These are phyloP conservation scores for Linderniella brevidens DNA, from an alignment of 257 asterid genomes.

Conservation along the genomic window DNA sequence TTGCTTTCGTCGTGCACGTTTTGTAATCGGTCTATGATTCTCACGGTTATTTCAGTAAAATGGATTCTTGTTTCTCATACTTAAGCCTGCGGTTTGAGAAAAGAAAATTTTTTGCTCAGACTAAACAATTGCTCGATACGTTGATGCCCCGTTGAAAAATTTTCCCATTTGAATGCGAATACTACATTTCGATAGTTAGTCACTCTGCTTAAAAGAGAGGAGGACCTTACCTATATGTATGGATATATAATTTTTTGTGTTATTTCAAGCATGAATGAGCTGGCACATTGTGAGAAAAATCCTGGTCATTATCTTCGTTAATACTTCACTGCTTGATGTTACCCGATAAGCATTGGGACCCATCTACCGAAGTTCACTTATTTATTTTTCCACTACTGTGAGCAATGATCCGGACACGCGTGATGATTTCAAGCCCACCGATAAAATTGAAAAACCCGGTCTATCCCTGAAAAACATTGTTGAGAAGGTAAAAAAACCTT, in stretches of 20 bases:
- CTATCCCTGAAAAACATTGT: slow-evolving; percentile 47
- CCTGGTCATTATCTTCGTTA: slow-evolving; percentile 5
- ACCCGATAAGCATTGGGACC: slow-evolving; percentile 30
- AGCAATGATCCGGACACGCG: slow-evolving; percentile 78
- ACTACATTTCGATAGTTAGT: too few species aligned
- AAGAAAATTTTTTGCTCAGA: too few species aligned
- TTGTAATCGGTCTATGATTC: neutral
- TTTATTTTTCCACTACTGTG: slow-evolving; percentile 35
- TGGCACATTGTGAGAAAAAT: slow-evolving; percentile 6
- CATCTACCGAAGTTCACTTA: slow-evolving; percentile 21
- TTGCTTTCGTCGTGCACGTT: slow-evolving; percentile 6
- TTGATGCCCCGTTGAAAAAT: too few species aligned
- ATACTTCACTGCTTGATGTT: neutral
- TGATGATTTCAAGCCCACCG: slow-evolving; percentile 68
- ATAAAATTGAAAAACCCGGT: slow-evolving; percentile 42
- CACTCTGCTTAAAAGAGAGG: too few species aligned
- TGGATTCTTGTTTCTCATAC: too few species aligned
- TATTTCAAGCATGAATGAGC: slow-evolving; percentile 1
- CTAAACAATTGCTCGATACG: too few species aligned
- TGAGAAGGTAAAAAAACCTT: slow-evolving; percentile 45
- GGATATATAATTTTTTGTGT: neutral
- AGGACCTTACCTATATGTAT: too few species aligned
- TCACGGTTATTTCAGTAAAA: neutral
- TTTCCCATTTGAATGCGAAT: too few species aligned
- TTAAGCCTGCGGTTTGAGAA: too few species aligned